A percentile compares a stretch with the other conserved stretches of the same genome.
These are phyloP conservation scores for Papilionanthe hybrid DNA, from an alignment of 116 monocot species.

Conservation along the genomic window DNA sequence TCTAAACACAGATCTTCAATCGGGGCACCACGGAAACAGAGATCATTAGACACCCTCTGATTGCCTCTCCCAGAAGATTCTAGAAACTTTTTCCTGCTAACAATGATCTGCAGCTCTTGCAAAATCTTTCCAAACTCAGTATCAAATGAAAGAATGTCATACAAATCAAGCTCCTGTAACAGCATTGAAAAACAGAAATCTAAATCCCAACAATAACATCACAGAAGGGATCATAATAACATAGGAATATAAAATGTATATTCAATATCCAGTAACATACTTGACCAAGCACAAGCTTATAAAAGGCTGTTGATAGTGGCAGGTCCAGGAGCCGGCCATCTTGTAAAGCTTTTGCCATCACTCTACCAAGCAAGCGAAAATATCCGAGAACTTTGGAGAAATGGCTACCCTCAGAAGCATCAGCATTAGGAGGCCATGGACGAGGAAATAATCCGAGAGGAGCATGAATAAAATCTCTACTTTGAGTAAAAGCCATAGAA, in stretches of 20 bases:
- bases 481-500: slow-evolving; percentile 17
- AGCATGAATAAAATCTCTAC: slow-evolving; percentile 47
- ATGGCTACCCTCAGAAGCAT: slow-evolving; percentile 58
- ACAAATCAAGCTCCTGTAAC: slow-evolving; percentile 77
- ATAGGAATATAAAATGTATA: neutral
- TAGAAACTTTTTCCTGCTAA: slow-evolving; percentile 44
- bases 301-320: slow-evolving; percentile 81
- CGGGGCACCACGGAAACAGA: slow-evolving; percentile 62
- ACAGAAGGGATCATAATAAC: neutral
- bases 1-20: slow-evolving; percentile 82
- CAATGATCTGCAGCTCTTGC: slow-evolving; percentile 90
- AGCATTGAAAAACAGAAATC: neutral
- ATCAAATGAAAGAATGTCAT: slow-evolving; percentile 94
- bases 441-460: slow-evolving; percentile 89
- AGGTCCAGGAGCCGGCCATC: slow-evolving; percentile 94
- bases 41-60: slow-evolving; percentile 38
- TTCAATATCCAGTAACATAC: slow-evolving; percentile 29
- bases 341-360: slow-evolving; percentile 96
- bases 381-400: slow-evolving; percentile 77
- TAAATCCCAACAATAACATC: neutral
- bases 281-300: slow-evolving; percentile 85
- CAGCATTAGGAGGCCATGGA: slow-evolving; percentile 76
- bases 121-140: slow-evolving; percentile 82
- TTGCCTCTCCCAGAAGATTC: slow-evolving; percentile 26
- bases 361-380: slow-evolving; percentile 80